A percentile compares a stretch with the other conserved stretches of the same genome.
phyloP scores from a whole-genome alignment of 2,329 filamentous ascomycete species.

The Metarhizium anisopliae region DNA sequence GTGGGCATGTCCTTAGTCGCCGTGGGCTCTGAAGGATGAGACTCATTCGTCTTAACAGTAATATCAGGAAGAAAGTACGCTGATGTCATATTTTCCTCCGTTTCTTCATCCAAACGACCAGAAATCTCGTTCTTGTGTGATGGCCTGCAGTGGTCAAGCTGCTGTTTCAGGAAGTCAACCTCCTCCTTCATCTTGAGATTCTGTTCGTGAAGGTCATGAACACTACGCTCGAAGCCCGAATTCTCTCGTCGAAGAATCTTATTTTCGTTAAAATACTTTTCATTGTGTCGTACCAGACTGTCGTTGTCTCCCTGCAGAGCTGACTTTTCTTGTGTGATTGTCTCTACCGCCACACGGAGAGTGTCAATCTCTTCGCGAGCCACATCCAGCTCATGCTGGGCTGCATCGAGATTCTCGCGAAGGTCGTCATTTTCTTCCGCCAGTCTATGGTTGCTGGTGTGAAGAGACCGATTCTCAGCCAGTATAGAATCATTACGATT shows the following conservation, averaged over 20 bases:
- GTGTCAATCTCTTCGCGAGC: conserved; percentile 31
- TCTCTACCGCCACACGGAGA: conserved; percentile 28
- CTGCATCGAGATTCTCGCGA: conserved; percentile 29
- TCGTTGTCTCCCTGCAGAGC: conserved; percentile 41
- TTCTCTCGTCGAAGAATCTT: conserved; percentile 40
- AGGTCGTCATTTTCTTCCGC: conserved; percentile 35
- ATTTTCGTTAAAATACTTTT: conserved; percentile 46
- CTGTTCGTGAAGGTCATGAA: conserved; percentile 36
- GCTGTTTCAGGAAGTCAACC: conserved; percentile 34
- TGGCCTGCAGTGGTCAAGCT: conserved; percentile 33
- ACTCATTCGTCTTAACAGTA: conserved; percentile 37
- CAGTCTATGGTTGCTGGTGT: conserved; percentile 29
- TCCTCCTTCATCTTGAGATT: conserved; percentile 39
- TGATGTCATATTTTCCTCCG: conserved; percentile 48
- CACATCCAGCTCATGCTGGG: conserved; percentile 32
- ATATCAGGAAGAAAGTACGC: conserved; percentile 51
- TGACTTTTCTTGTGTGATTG: conserved; percentile 32
- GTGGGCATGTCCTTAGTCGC: conserved; percentile 20
- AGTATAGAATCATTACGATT: conserved; percentile 32
- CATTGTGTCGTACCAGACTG: conserved; percentile 44
- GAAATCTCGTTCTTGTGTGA: conserved; percentile 27
- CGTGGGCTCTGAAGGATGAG: conserved; percentile 20
- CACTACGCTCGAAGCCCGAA: conserved; percentile 35
- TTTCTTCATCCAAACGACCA: conserved; percentile 25
- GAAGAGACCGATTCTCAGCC: conserved; percentile 36